These are phyloP conservation scores for Aleurites moluccanus DNA, from an alignment of 441 rosid genomes.

Conservation along the genomic window DNA sequence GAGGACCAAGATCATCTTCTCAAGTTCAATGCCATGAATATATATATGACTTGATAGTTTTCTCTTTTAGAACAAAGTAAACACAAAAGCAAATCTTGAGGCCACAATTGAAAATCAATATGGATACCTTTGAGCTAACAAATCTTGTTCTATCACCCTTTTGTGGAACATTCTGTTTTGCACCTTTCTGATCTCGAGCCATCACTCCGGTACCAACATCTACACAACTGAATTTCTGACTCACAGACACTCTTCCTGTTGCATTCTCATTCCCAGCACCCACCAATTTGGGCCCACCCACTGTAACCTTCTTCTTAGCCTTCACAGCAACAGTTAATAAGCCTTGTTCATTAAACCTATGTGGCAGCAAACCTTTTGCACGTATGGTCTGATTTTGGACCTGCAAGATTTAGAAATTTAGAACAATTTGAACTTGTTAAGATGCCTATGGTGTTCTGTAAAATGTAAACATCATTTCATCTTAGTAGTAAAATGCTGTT, in stretches of 20 bases:
- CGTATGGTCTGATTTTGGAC: conserved; percentile 22
- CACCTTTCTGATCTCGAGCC: conserved; percentile 25
- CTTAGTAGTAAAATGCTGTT: background rate
- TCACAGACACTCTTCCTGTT: conserved; percentile 18
- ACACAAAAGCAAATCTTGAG: background rate
- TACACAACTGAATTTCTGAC: conserved; percentile 27
- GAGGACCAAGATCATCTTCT: background rate
- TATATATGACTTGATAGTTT: background rate
- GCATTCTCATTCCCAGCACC: conserved; percentile 46
- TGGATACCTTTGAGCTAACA: conserved; percentile 41
- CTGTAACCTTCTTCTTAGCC: conserved; percentile 25
- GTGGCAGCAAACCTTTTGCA: conserved; percentile 31
- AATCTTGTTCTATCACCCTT: conserved; percentile 27
- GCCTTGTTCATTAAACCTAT: conserved; percentile 28
- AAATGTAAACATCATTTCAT: background rate
- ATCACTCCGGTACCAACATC: conserved; percentile 24
- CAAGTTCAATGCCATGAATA: background rate
- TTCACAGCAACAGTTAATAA: conserved; percentile 22
- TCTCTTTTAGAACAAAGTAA: background rate
- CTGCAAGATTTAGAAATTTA: conserved; percentile 34
- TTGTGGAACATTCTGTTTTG: conserved; percentile 22
- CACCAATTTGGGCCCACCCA: conserved; percentile 17
- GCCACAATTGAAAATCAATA: background rate
- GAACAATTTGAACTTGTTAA: conserved; percentile 8
- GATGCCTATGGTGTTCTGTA: background rate